Percentiles rank a stretch among this genome's conserved stretches.
These are phyloP conservation scores for Wolfiporia cocos DNA, from an alignment of 1,284 basidiomycete genomes.

Conservation along the genomic window DNA sequence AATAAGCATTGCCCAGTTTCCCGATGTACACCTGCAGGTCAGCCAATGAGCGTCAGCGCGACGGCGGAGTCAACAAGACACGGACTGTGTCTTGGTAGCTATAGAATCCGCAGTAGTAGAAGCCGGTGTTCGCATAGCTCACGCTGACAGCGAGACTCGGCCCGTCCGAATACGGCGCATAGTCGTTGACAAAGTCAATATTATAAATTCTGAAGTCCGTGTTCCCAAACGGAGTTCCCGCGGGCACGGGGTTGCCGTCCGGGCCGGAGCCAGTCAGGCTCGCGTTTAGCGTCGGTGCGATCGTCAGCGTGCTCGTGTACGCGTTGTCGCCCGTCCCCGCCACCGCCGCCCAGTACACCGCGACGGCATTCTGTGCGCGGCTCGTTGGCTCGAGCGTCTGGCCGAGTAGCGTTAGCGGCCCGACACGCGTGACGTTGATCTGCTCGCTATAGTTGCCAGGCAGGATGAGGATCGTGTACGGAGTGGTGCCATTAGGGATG, in stretches of 20 bases:
- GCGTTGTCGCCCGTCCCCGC: slow-evolving; percentile 6
- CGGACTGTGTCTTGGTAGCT: slow-evolving; percentile 7
- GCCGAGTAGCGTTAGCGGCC: slow-evolving; percentile 5
- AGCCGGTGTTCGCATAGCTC: slow-evolving; percentile 7
- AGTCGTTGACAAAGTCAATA: slow-evolving; percentile 8
- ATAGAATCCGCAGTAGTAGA: slow-evolving; percentile 7
- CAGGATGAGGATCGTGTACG: slow-evolving; percentile 7
- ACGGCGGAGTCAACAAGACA: background rate
- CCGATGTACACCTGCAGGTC: slow-evolving; percentile 5
- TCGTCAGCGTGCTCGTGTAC: slow-evolving; percentile 5
- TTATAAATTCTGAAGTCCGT: slow-evolving; percentile 6
- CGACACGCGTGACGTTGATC: slow-evolving; percentile 5
- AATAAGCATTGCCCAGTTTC: slow-evolving; percentile 6
- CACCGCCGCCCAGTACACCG: slow-evolving; percentile 5
- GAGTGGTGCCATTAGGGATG: slow-evolving; percentile 5
- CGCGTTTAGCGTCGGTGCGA: slow-evolving; percentile 7
- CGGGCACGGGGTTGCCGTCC: slow-evolving; percentile 5
- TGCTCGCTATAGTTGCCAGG: slow-evolving; percentile 6
- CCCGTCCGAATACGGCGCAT: slow-evolving; percentile 6
- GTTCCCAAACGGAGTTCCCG: slow-evolving; percentile 2
- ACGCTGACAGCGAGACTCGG: slow-evolving; percentile 5
- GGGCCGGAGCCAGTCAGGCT: slow-evolving; percentile 7
- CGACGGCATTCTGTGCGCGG: slow-evolving; percentile 4
- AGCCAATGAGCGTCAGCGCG: no score
- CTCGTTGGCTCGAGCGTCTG: slow-evolving; percentile 4